These are phyloP conservation scores for Vanderwaltozyma tropicalis DNA, from an alignment of 805 yeast genomes.

Conservation along the genomic window DNA sequence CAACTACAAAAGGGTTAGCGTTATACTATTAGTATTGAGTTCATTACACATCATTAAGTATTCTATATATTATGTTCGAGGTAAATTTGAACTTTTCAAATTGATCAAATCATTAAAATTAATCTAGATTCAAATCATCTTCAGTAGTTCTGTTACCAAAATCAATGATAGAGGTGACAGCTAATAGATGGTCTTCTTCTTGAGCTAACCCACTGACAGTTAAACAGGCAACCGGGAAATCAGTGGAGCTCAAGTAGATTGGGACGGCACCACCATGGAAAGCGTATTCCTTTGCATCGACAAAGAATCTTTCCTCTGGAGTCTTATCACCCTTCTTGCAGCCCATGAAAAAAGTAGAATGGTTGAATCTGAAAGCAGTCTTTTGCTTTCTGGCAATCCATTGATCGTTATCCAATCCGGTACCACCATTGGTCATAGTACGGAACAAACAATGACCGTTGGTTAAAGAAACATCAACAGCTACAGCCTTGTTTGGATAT, in stretches of 20 bases:
- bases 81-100: background rate
- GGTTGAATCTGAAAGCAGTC: constrained; percentile 38
- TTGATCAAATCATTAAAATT: background rate
- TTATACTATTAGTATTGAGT: no score
- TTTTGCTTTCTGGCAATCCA: constrained; percentile 44
- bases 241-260: constrained; percentile 27
- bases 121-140: constrained; percentile 4
- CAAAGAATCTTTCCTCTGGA: constrained; percentile 32
- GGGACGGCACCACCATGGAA: constrained; percentile 52
- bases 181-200: constrained; percentile 43
- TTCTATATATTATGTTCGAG: background rate
- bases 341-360: constrained; percentile 40
- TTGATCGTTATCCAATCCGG: constrained; percentile 40
- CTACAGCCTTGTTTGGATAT: constrained; percentile 30
- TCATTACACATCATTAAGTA: no score
- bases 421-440: constrained; percentile 27
- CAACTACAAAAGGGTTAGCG: no score
- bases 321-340: constrained; percentile 31
- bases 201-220: constrained; percentile 50
- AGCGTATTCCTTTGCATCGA: constrained; percentile 37
- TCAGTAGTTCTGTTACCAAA: constrained; percentile 6
- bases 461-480: constrained; percentile 38
- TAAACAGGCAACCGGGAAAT: constrained; percentile 36
- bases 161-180: constrained; percentile 17
- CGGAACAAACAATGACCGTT: constrained; percentile 41